Evolutionary conservation across 805 yeast genomes (phyloP).

Genomic region (Pichia occidentalis): DNA sequence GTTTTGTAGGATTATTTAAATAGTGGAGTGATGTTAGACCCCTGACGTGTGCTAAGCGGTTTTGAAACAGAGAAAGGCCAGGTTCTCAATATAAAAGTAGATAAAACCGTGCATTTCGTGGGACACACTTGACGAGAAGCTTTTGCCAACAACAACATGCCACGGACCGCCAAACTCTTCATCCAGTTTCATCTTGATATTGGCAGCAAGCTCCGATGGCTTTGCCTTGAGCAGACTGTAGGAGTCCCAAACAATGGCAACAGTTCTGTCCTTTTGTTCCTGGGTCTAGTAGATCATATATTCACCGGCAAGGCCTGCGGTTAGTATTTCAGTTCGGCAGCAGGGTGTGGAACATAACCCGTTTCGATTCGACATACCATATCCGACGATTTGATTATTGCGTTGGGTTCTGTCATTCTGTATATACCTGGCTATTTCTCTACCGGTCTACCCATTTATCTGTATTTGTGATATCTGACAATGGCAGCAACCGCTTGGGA

Average conservation of each 20-base stretch:
- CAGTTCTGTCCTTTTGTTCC: slow-evolving; percentile 45
- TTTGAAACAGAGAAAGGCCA: slow-evolving; percentile 64
- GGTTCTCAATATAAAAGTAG: slow-evolving; percentile 63
- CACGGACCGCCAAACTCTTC: slow-evolving; percentile 60
- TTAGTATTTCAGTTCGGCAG: no score
- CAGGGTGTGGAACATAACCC: no score
- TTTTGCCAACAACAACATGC: slow-evolving; percentile 78
- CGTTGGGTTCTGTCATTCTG: background rate
- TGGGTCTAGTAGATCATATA: slow-evolving; percentile 38
- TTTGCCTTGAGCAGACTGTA: slow-evolving; percentile 33
- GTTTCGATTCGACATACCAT: slow-evolving; percentile 4
- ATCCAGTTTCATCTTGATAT: slow-evolving; percentile 59
- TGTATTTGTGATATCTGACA: no score
- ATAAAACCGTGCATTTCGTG: slow-evolving; percentile 67
- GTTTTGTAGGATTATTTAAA: no score
- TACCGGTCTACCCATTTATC: no score
- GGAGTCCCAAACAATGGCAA: slow-evolving; percentile 42
- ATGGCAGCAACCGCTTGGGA: no score
- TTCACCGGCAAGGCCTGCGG: no score
- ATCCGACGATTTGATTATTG: slow-evolving; percentile 5
- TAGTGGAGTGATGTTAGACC: no score
- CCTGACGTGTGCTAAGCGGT: slow-evolving; percentile 55
- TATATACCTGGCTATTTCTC: no score
- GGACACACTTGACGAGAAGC: slow-evolving; percentile 73
- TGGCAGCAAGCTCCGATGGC: slow-evolving; percentile 60